These are phyloP conservation scores for Wickerhamiella sergipiensis DNA, from an alignment of 805 yeast genomes.

Conservation along the genomic window DNA sequence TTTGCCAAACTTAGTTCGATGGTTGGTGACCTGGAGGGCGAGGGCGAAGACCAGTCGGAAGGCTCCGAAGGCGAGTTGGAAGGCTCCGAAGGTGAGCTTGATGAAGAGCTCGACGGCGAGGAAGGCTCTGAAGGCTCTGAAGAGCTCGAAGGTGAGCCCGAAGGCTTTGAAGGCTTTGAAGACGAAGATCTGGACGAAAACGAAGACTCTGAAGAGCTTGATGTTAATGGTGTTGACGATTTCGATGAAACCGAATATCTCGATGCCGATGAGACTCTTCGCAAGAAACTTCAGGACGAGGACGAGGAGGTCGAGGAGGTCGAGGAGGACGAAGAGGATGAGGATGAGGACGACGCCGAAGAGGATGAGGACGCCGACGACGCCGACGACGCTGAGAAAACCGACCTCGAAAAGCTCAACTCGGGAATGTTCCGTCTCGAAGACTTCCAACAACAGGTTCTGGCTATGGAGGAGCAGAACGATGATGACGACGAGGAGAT, in stretches of 20 bases:
- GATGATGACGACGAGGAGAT: slow-evolving; percentile 33
- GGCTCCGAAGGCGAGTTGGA: slow-evolving; percentile 16
- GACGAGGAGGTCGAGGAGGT: slow-evolving; percentile 20
- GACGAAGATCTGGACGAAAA: slow-evolving; percentile 17
- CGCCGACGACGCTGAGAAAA: slow-evolving; percentile 20
- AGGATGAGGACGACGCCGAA: slow-evolving; percentile 19
- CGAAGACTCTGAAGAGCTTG: slow-evolving; percentile 4
- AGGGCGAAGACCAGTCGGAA: slow-evolving; percentile 20
- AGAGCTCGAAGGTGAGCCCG: slow-evolving; percentile 10
- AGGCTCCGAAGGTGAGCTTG: slow-evolving; percentile 5
- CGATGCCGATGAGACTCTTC: slow-evolving; percentile 18
- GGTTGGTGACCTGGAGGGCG: slow-evolving; percentile 15
- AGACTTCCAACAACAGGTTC: slow-evolving; percentile 63
- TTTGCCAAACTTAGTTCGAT: slow-evolving; percentile 30
- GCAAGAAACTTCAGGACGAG: slow-evolving; percentile 2
- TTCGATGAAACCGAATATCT: slow-evolving; percentile 7
- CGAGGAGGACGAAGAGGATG: slow-evolving; percentile 20
- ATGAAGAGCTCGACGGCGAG: slow-evolving; percentile 8
- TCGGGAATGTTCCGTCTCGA: slow-evolving; percentile 78
- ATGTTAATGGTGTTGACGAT: slow-evolving; percentile 1
- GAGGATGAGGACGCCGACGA: slow-evolving; percentile 18
- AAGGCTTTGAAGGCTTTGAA: slow-evolving; percentile 10
- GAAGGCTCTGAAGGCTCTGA: slow-evolving; percentile 1
- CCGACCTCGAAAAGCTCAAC: slow-evolving; percentile 55
- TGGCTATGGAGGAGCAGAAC: slow-evolving; percentile 45